These are phyloP conservation scores for Helicostylum pulchrum DNA, from an alignment of 192 early-diverging fungal species.

Conservation along the genomic window DNA sequence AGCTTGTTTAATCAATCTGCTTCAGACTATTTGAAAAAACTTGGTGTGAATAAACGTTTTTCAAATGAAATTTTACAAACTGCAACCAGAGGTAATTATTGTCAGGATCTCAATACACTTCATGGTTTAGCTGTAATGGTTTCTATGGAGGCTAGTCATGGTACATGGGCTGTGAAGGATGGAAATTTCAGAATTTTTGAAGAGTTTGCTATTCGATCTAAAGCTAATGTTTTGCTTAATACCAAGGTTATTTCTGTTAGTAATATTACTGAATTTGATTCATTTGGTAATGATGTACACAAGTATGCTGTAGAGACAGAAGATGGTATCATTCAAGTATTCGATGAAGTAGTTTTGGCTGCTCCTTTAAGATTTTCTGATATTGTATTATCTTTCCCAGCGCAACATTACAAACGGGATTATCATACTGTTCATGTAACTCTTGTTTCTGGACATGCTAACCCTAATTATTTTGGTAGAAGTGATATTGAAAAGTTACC, in stretches of 20 bases:
- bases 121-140: conserved; percentile 59
- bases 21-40: conserved; percentile 33
- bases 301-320: conserved; percentile 36
- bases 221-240: conserved; percentile 44
- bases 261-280: conserved; percentile 8
- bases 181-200: conserved; percentile 65
- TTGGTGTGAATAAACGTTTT: conserved; percentile 39
- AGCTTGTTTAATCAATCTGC: conserved; percentile 30
- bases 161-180: conserved; percentile 43
- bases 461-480: conserved; percentile 48
- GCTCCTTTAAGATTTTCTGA: conserved; percentile 43
- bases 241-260: conserved; percentile 42
- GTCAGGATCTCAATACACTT: conserved; percentile 50
- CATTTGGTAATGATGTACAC: background rate
- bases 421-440: conserved; percentile 59
- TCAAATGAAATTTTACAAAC: conserved; percentile 53
- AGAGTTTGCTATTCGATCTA: conserved; percentile 42
- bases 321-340: conserved; percentile 40
- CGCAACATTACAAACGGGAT: background rate
- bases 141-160: conserved; percentile 45
- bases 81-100: conserved; percentile 64
- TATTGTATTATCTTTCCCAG: background rate
- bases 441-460: conserved; percentile 50
- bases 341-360: conserved; percentile 60
- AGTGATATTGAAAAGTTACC: conserved; percentile 36